Evolutionary conservation across 2,329 filamentous ascomycete species (phyloP).

Genomic region (Tricladium varicosporioides): DNA sequence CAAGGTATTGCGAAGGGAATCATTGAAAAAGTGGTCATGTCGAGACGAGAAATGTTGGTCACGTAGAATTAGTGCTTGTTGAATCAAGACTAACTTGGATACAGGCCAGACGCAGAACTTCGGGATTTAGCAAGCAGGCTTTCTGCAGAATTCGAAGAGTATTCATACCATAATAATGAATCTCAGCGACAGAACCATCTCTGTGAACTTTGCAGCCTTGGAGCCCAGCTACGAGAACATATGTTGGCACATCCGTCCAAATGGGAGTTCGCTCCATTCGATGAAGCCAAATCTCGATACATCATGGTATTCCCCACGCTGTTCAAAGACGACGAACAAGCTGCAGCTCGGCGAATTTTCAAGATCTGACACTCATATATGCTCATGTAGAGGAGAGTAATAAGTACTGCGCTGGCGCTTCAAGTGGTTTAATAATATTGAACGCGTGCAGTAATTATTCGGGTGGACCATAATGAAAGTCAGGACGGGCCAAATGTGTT

Average conservation of each 20-base stretch:
- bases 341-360: not conserved
- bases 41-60: not conserved
- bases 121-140: not conserved
- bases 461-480: too few relatives aligned
- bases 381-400: too few relatives aligned
- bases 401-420: too few relatives aligned
- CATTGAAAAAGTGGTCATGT: not conserved
- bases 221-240: not conserved
- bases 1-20: not conserved
- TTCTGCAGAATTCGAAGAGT: not conserved
- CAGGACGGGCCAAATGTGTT: too few relatives aligned
- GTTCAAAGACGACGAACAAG: not conserved
- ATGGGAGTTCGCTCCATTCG: not conserved
- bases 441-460: too few relatives aligned
- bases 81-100: not conserved
- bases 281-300: not conserved
- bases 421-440: too few relatives aligned
- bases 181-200: not conserved
- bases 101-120: not conserved
- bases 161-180: not conserved
- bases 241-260: not conserved
- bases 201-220: not conserved
- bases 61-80: not conserved
- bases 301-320: not conserved
- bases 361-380: not conserved